phyloP scores from a whole-genome alignment of 2,329 filamentous ascomycete genomes.

The Botryotinia globosa region DNA sequence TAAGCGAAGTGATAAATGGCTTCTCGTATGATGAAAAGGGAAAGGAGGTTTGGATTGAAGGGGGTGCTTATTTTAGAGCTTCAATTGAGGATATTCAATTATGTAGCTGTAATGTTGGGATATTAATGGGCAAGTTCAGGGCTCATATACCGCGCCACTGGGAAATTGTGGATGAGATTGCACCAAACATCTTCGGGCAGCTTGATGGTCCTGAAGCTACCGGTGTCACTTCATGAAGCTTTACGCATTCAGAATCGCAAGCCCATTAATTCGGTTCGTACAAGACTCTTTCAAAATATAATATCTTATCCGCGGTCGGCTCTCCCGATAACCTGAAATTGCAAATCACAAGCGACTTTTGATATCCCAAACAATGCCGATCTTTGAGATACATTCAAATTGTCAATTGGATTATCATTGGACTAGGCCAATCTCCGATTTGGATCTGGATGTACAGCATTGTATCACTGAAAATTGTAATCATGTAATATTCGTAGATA shows the following conservation, averaged over 20 bases:
- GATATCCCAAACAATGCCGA: background rate
- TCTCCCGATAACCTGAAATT: background rate
- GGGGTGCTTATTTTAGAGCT: conserved; percentile 21
- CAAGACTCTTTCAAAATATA: background rate
- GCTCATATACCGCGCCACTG: conserved; percentile 25
- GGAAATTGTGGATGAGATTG: conserved; percentile 25
- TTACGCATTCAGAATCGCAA: background rate
- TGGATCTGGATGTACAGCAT: background rate
- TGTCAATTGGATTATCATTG: background rate
- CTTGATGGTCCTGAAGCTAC: background rate
- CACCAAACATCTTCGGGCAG: conserved; percentile 24
- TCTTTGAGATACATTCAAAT: background rate
- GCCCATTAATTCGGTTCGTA: too few relatives aligned
- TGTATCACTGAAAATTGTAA: background rate
- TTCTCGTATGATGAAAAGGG: conserved; percentile 19
- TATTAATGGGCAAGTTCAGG: conserved; percentile 25
- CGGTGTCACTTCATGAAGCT: background rate
- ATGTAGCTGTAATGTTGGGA: conserved; percentile 36
- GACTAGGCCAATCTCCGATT: background rate
- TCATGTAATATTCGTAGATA: background rate
- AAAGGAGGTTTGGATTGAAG: conserved; percentile 31
- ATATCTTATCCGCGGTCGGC: background rate
- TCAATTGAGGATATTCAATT: conserved; percentile 38
- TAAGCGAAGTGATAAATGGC: conserved; percentile 24
- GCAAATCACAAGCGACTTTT: background rate